A percentile compares a stretch with the other conserved stretches of the same genome.
These are phyloP conservation scores for Escallonia herrerae DNA, from an alignment of 129 eudicot species.

Conservation along the genomic window DNA sequence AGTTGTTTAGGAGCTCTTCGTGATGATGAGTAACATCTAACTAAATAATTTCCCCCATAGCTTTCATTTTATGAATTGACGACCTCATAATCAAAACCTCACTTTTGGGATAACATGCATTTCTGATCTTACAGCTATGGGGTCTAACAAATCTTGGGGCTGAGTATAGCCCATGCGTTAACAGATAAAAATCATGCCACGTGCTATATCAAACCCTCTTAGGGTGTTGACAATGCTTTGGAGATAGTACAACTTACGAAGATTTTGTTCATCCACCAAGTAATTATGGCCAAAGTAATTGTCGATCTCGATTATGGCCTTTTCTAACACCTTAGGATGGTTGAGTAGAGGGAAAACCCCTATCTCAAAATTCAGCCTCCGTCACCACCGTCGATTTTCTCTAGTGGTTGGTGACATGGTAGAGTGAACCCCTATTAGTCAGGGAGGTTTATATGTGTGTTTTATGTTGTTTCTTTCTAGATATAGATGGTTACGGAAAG, in stretches of 20 bases:
- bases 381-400: too few relatives aligned
- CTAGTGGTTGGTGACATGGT: too few relatives aligned
- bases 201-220: constrained; percentile 30
- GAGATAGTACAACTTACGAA: constrained; percentile 26
- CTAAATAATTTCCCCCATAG: too few relatives aligned
- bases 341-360: constrained; percentile 38
- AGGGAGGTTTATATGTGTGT: too few relatives aligned
- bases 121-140: constrained; percentile 28
- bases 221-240: constrained; percentile 26
- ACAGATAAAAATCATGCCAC: constrained; percentile 36
- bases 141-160: constrained; percentile 33
- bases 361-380: constrained; percentile 20
- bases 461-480: too few relatives aligned
- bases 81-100: too few relatives aligned
- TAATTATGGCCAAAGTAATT: too few relatives aligned
- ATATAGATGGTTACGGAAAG: too few relatives aligned
- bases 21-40: too few relatives aligned
- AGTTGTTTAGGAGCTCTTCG: too few relatives aligned
- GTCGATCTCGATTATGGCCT: constrained; percentile 28
- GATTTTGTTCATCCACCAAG: constrained; percentile 33
- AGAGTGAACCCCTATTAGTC: too few relatives aligned
- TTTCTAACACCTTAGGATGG: constrained; percentile 26
- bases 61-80: too few relatives aligned
- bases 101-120: constrained; percentile 6
- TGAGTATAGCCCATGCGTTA: constrained; percentile 39